phyloP scores from a whole-genome alignment of 352 stramenopile species.

The Phytopythium mirpurense region DNA sequence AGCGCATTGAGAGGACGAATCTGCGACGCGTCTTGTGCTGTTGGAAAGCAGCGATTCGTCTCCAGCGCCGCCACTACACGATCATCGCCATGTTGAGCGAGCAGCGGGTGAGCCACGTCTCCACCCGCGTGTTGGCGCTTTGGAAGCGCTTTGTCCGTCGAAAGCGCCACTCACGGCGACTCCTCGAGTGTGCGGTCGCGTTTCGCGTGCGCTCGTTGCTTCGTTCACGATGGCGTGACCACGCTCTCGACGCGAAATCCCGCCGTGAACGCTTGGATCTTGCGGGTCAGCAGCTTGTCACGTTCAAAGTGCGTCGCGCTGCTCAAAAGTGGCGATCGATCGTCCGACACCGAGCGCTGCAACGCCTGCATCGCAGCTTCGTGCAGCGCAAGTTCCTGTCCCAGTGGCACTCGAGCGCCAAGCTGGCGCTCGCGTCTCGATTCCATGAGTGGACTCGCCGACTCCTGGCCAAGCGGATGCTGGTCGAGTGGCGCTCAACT shows the following conservation, averaged over 20 bases:
- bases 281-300: conserved; percentile 9
- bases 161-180: not conserved
- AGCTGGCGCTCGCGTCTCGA: conserved; percentile 22
- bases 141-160: conserved; percentile 8
- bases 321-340: conserved; percentile 21
- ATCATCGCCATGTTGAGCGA: conserved; percentile 9
- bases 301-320: conserved; percentile 7
- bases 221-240: not conserved
- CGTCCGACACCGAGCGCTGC: conserved; percentile 6
- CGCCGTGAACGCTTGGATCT: conserved; percentile 3
- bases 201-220: not conserved
- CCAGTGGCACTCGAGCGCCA: conserved; percentile 24
- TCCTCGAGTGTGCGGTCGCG: not conserved
- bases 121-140: conserved; percentile 3
- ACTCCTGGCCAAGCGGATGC: conserved; percentile 19
- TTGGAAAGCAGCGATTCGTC: conserved; percentile 13
- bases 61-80: conserved; percentile 13
- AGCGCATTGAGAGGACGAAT: conserved; percentile 5
- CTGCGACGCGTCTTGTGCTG: conserved; percentile 5
- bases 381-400: conserved; percentile 31
- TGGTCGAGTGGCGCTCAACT: conserved; percentile 18
- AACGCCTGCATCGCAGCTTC: conserved; percentile 20
- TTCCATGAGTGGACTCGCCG: conserved; percentile 25
- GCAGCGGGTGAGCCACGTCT: conserved; percentile 3
- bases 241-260: not conserved